Evolutionary conservation across 495 filamentous ascomycete species (phyloP), one percentile per base, ranked within the genome.

Genomic region (Penicillium malachiteum): DNA sequence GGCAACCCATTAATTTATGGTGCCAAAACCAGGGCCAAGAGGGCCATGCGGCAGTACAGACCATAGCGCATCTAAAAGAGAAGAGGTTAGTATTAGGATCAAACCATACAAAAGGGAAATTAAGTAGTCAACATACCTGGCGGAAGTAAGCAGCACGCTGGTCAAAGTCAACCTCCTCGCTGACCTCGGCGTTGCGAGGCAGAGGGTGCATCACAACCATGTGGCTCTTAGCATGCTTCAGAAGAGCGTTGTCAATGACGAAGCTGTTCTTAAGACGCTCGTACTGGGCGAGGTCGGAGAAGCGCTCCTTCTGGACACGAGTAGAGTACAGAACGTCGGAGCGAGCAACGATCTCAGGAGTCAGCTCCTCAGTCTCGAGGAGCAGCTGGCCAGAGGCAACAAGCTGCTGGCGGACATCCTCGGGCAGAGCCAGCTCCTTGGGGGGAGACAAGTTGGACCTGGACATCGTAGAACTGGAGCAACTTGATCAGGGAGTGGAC

Each of bases 151-250:
- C 94, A 34, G 94, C 93, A 66, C 94, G 79, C 72, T 93, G 90
- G 78, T 98, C 94, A 76, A 92, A 95, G 71, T 98, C 94, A 21
- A 98, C 90, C 77, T 98, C 94, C 77, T 96, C 91, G 10, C 84
- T 81, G 59, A 98, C 87, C 82, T 98, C 94, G 50, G 84, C 83
- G 59, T 96, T 97, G 54, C 94, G 80, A 47, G 95, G 94, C 69
- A 98, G 78, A 55, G 94, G 94, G 79, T 98, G 94, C 86, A 98
- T 84, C 56, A 98, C 88, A 39, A 95, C 77, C 85, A 94, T 96
- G 63, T 87, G 88, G 65, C 76, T 76, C 85, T 97, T 97, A 40
- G 95, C 91, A 66, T 90, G 79, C 76, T 90, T 93, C 63, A 98
- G 80, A n/a, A 93, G 87, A 66, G 81, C 80, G 68, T 96, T 95